phyloP scores from a whole-genome alignment of 306 rosid species.

The Vigna trinervia region DNA sequence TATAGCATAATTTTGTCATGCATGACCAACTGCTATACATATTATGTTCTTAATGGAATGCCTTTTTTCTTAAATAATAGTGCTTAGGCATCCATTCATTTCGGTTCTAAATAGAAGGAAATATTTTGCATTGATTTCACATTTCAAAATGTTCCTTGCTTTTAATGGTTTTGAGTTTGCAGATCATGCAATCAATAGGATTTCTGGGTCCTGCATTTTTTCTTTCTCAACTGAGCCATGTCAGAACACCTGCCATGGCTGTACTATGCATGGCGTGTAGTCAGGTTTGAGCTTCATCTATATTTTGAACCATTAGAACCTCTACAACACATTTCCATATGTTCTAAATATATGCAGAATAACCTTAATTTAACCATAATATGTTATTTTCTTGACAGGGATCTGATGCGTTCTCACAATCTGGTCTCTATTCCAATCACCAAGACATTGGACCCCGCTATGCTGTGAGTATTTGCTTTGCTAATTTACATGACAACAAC shows the following conservation, averaged over 20 bases:
- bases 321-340: not conserved
- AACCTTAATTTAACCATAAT: not conserved
- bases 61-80: not conserved
- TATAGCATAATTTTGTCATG: conserved; percentile 6
- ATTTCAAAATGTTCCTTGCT: conserved; percentile 16
- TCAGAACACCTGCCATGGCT: conserved; percentile 72
- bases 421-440: conserved; percentile 82
- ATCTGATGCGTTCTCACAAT: conserved; percentile 82
- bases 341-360: not conserved
- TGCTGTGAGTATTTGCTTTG: conserved; percentile 23
- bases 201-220: conserved; percentile 85
- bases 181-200: conserved; percentile 86
- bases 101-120: not conserved
- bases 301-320: not conserved
- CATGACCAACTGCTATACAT: not conserved
- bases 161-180: conserved; percentile 42
- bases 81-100: not conserved
- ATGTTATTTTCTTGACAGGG: conserved; percentile 55
- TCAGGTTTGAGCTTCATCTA: conserved; percentile 58
- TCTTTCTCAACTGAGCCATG: conserved; percentile 75
- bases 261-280: conserved; percentile 88
- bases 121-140: not conserved
- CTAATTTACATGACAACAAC: not conserved
- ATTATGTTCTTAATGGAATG: not conserved
- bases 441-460: conserved; percentile 84